Conservation (phyloP, 2,329 filamentous ascomycete genomes). For the Sporothrix curviconia region DNA sequence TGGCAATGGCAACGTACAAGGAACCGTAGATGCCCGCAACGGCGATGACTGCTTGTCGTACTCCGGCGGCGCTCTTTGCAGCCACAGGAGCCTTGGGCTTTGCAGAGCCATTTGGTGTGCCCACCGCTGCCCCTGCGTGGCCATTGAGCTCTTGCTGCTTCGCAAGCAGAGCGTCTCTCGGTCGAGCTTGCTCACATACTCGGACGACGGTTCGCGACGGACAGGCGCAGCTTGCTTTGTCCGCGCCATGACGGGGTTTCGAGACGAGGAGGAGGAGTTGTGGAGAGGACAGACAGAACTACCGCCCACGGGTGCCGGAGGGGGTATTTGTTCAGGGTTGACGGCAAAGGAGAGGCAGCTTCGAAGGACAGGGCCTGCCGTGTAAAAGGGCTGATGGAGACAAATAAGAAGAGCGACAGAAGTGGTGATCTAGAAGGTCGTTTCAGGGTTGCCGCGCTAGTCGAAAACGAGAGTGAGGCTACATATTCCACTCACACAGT, state of each 20-base stretch:
- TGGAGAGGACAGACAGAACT: background rate
- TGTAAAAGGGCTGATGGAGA: background rate
- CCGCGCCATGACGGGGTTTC: constrained; percentile 53
- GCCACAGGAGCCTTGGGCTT: constrained; percentile 22
- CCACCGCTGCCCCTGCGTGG: constrained; percentile 22
- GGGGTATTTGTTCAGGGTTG: background rate
- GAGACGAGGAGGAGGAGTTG: background rate
- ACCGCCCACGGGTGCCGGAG: background rate
- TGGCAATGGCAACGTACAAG: constrained; percentile 58
- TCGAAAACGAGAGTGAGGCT: background rate
- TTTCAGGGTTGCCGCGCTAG: background rate
- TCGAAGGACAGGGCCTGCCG: too few species aligned
- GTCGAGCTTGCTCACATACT: constrained; percentile 51
- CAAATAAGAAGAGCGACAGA: background rate
- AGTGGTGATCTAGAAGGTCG: background rate
- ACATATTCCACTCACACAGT: background rate
- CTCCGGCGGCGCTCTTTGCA: constrained; percentile 36
- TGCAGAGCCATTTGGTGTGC: constrained; percentile 26
- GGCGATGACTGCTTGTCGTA: constrained; percentile 73
- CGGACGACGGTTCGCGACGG: constrained; percentile 59
- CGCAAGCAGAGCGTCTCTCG: constrained; percentile 19
- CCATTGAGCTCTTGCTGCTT: constrained; percentile 20
- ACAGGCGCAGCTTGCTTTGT: constrained; percentile 61
- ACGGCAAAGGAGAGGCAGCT: background rate
- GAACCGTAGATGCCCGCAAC: constrained; percentile 95